phyloP scores from a whole-genome alignment of 2,329 filamentous ascomycete species.

The Zymoseptoria pseudotritici region DNA sequence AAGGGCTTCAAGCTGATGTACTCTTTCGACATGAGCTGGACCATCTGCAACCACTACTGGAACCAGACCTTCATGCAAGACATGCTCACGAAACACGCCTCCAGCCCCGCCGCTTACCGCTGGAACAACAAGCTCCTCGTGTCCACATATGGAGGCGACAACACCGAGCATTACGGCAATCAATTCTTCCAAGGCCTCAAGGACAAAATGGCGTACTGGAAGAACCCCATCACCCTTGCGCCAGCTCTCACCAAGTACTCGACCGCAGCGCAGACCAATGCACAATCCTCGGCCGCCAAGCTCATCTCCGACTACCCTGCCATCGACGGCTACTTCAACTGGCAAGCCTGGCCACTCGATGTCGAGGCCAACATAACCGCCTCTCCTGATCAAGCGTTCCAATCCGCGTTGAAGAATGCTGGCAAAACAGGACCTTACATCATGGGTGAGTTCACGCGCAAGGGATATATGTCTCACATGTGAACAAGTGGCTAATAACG shows the following conservation, averaged over 20 bases:
- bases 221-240: constrained; percentile 28
- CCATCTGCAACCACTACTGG: constrained; percentile 30
- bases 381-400: constrained; percentile 30
- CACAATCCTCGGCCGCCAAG: constrained; percentile 18
- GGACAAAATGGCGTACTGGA: constrained; percentile 23
- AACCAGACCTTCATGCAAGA: constrained; percentile 32
- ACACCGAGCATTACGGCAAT: constrained; percentile 27
- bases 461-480: constrained; percentile 8
- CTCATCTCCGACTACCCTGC: constrained; percentile 28
- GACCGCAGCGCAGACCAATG: constrained; percentile 23
- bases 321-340: constrained; percentile 34
- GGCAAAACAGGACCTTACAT: constrained; percentile 33
- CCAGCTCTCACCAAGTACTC: constrained; percentile 30
- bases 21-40: constrained; percentile 35
- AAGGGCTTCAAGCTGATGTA: constrained; percentile 32
- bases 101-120: constrained; percentile 27
- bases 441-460: constrained; percentile 27
- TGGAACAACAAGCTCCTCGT: constrained; percentile 34
- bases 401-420: constrained; percentile 27
- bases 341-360: constrained; percentile 34
- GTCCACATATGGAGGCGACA: constrained; percentile 31
- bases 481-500: constrained; percentile 20
- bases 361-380: constrained; percentile 26
- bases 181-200: constrained; percentile 31
- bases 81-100: constrained; percentile 27